phyloP scores from a whole-genome alignment of 345 rosid genomes.

The Lepidium aucheri region DNA sequence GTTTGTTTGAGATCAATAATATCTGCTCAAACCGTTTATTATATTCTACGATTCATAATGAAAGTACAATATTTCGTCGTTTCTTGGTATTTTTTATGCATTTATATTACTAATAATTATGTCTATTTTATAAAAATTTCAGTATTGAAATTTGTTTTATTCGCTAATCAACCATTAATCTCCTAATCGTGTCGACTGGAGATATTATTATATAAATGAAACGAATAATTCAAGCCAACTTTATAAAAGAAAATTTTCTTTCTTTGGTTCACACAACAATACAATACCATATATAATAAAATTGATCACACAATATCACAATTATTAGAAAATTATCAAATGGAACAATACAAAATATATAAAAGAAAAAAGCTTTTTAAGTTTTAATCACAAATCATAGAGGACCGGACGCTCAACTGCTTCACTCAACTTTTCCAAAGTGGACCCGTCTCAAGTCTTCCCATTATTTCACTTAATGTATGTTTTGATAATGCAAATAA shows the following conservation, averaged over 20 bases:
- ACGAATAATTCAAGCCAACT: neutral
- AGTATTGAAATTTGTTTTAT: neutral
- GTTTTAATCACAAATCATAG: constrained; percentile 20
- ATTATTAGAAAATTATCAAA: constrained; percentile 1
- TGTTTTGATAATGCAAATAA: neutral
- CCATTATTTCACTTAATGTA: constrained; percentile 12
- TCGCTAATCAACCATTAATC: neutral
- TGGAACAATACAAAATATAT: neutral
- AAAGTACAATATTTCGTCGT: neutral
- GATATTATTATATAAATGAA: neutral
- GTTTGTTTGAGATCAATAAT: neutral
- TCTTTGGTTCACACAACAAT: constrained; percentile 6
- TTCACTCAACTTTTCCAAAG: constrained; percentile 8
- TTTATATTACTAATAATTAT: neutral
- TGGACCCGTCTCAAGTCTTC: constrained; percentile 32
- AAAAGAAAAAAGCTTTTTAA: neutral
- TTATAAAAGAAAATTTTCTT: neutral
- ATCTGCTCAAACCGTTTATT: neutral
- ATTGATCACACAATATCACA: constrained; percentile 11
- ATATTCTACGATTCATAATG: neutral
- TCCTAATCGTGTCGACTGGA: neutral
- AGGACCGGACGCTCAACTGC: constrained; percentile 30
- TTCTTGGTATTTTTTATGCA: neutral
- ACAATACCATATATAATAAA: constrained; percentile 1
- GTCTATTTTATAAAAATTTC: too few relatives aligned